Percentiles rank a stretch among this genome's conserved stretches.
These are phyloP conservation scores for Gynochthodes officinalis DNA, from an alignment of 257 asterid genomes.

Conservation along the genomic window DNA sequence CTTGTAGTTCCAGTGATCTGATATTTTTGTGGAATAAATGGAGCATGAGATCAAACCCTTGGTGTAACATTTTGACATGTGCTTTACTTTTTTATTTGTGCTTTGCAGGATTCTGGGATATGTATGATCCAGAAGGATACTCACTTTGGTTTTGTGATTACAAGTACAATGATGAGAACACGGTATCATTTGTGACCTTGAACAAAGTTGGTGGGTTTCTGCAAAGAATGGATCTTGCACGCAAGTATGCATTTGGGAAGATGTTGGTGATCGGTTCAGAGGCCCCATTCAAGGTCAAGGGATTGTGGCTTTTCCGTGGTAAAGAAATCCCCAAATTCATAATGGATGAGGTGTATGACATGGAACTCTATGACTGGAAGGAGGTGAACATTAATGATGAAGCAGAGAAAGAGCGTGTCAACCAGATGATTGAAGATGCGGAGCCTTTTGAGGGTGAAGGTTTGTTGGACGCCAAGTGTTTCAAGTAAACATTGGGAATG, in stretches of 20 bases:
- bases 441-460: conserved; percentile 89
- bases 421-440: conserved; percentile 78
- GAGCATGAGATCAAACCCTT: too few relatives aligned
- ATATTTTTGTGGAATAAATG: too few relatives aligned
- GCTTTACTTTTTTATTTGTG: not conserved
- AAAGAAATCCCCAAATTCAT: conserved; percentile 69
- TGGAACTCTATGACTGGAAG: conserved; percentile 84
- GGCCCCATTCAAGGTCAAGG: conserved; percentile 84
- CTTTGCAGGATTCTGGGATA: conserved; percentile 84
- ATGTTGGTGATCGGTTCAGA: conserved; percentile 75
- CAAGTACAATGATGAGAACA: conserved; percentile 86
- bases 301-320: conserved; percentile 89
- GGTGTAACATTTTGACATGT: too few relatives aligned
- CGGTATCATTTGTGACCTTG: conserved; percentile 73
- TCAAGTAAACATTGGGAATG: conserved; percentile 44
- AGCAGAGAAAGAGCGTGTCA: conserved; percentile 81
- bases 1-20: too few relatives aligned
- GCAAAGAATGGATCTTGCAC: conserved; percentile 84
- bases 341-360: conserved; percentile 77
- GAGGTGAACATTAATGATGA: conserved; percentile 70
- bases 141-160: conserved; percentile 94
- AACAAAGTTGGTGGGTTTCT: conserved; percentile 90
- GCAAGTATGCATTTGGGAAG: conserved; percentile 92
- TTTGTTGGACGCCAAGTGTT: conserved; percentile 80
- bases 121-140: conserved; percentile 93